Conservation (phyloP, 2,329 filamentous ascomycete species). For the Cladophialophora carrionii region DNA sequence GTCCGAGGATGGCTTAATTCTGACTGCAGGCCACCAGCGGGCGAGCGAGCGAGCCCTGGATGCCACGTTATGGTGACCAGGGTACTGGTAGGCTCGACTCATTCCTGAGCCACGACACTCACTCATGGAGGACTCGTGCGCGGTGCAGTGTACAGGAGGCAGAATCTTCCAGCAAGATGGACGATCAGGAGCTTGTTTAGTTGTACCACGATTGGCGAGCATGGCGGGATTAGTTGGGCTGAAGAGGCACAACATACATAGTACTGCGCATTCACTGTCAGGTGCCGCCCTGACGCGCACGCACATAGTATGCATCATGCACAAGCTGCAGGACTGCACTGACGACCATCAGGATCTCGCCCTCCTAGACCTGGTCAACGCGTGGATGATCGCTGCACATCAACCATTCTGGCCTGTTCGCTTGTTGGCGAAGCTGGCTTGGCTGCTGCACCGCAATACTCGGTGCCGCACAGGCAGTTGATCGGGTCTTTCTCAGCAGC, state of each 20-base stretch:
- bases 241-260: background rate
- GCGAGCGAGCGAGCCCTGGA: background rate
- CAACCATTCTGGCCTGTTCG: background rate
- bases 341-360: background rate
- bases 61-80: background rate
- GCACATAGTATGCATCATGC: background rate
- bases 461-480: too few relatives aligned
- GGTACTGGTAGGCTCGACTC: background rate
- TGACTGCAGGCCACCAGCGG: too few relatives aligned
- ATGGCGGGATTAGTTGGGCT: background rate
- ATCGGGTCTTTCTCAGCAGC: background rate
- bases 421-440: background rate
- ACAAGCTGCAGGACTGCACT: background rate
- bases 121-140: too few relatives aligned
- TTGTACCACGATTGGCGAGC: background rate
- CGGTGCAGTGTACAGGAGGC: background rate
- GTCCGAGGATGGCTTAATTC: background rate
- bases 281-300: background rate
- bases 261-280: background rate
- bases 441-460: too few relatives aligned
- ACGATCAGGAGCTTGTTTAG: background rate
- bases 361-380: background rate
- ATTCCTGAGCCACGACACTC: too few relatives aligned
- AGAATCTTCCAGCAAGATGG: background rate
- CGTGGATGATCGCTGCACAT: background rate